Evolutionary conservation across 1,284 basidiomycete species (phyloP), one percentile per base, ranked within the genome.

Genomic region (Ceratorhiza oryzae-sativae): DNA sequence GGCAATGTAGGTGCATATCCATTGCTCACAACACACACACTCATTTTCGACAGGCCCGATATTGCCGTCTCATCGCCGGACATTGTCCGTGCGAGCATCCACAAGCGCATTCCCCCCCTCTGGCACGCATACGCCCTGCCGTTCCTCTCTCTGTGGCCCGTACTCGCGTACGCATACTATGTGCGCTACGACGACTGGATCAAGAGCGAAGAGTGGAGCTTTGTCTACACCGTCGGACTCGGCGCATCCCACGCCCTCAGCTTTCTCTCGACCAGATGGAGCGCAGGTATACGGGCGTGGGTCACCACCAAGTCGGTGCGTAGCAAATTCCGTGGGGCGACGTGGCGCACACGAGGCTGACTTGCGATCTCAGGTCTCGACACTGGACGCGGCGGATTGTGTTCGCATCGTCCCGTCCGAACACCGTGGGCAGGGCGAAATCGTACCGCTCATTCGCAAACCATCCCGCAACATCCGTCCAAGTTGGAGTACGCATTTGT

Each of bases 151-250:
- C 84, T 97, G 73, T 99, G 98, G 79, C 95, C 95, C 0, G 79
- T 96, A 34, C 88, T 95, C 61, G 94, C 93, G 53, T 97, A 96
- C 80, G 90, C 96, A 27, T 98, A 97, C 84, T 93, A 90, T 77
- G 78, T 93, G 79, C 89, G 87, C 79, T 98, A 98, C 80, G 93
- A 97, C 77, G 86, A 94, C 78, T 95, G 93, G 90, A 82, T 97
- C 71, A 86, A 90, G 79, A 95, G 93, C 76, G 96, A 97, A 80
- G 93, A 96, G 79, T 97, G 93, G 93, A 96, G 97, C 0, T 99
- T 99, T 79, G 86, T 99, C 58, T 93, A 91, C 62, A 95, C 92
- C 76, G 91, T 97, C 20, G 83, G 88, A 12, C 87, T 99, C 9
- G 90, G 93, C 42, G 90, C 89, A 13, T 88, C 90, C 1, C 97